Evolutionary conservation across 345 rosid genomes (phyloP), one percentile per base, ranked within the genome.

Genomic region (Hibiscus tridactylites): DNA sequence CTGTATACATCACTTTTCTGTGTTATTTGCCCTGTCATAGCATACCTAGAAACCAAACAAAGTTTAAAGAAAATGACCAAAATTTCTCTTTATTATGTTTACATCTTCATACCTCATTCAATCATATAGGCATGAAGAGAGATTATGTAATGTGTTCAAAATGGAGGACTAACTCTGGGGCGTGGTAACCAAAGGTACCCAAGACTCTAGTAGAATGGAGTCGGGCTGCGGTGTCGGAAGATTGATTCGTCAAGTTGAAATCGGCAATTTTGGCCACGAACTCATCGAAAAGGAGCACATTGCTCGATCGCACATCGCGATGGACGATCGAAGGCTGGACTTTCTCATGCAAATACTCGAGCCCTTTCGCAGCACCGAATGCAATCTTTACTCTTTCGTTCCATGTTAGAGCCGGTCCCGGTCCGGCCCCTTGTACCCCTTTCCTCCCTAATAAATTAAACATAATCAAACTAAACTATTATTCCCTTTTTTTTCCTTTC

Each of bases 101-200:
- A 47, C 50, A 46, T 46, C 50, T 15, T 46, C 50, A 3, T 46
- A 46, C 37, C 50, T 11, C 50, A 46, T 46, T 53, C 58, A 46
- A 42, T 42, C 47, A 42, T 5, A 42, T 42, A 46, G 50, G 50
- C 50, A 46, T 46, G 11, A 46, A 46, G 13, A 46, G 50, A 9
- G 50, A 46, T 46, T 46, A 10, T 33, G 37, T 33, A 46, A 46
- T 13, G 15, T 46, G 50, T 46, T 44, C 4, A 49, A 49, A 49
- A 39, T 39, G 44, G 9, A 54, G 4, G 17, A 75, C 83, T 63
- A 84, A 92, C 99, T 96, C 99, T 5, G 99, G 99, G 69, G 99
- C 99, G 79, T 96, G 99, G 82, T 96, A 96, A 9, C 99, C 99
- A 42, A 96, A 96, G 21, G 98, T 96, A 72, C 99, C 99, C 80